These are phyloP conservation scores for Chalciporus pseudorubinellus DNA, from an alignment of 768 basidiomycete species.

Conservation along the genomic window DNA sequence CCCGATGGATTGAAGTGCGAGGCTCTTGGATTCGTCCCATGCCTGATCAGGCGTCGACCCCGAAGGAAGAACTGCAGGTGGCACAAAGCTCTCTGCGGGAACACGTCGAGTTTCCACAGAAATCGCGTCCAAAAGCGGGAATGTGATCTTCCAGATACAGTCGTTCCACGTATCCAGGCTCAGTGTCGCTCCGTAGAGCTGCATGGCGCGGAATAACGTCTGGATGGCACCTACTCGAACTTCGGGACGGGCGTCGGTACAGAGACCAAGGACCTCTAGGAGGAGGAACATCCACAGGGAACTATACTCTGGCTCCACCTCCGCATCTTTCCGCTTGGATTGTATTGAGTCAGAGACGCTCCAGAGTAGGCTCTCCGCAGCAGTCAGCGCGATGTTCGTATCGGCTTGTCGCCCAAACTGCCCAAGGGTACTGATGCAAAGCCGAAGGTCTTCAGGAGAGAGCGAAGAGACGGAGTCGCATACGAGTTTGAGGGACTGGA, in stretches of 20 bases:
- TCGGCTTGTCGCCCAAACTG: conserved; percentile 91
- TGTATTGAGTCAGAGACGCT: conserved; percentile 95
- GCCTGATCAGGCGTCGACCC: conserved; percentile 38
- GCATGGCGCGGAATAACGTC: conserved; percentile 90
- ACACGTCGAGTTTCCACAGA: conserved; percentile 51
- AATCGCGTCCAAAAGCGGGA: conserved; percentile 77
- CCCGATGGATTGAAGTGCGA: conserved; percentile 82
- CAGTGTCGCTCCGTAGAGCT: conserved; percentile 87
- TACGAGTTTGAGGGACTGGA: conserved; percentile 90
- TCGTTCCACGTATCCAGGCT: conserved; percentile 84
- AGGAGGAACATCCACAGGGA: conserved; percentile 94
- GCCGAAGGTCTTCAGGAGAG: conserved; percentile 73
- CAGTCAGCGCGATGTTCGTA: conserved; percentile 94
- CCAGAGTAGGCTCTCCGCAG: conserved; percentile 92
- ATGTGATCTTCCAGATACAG: conserved; percentile 88
- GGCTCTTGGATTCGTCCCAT: conserved; percentile 87
- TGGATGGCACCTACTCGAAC: conserved; percentile 93
- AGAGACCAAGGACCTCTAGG: conserved; percentile 77
- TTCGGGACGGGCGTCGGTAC: conserved; percentile 79
- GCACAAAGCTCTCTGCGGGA: conserved; percentile 14
- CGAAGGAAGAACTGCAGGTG: neutral
- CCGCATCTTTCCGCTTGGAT: conserved; percentile 64
- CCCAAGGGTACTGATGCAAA: conserved; percentile 88
- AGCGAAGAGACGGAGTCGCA: conserved; percentile 89
- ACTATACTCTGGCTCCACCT: conserved; percentile 70